Percentiles rank a stretch among this genome's conserved stretches.
Evolutionary conservation across 108 stramenopile species (phyloP).

Genomic region (Skeletonema tropicum): DNA sequence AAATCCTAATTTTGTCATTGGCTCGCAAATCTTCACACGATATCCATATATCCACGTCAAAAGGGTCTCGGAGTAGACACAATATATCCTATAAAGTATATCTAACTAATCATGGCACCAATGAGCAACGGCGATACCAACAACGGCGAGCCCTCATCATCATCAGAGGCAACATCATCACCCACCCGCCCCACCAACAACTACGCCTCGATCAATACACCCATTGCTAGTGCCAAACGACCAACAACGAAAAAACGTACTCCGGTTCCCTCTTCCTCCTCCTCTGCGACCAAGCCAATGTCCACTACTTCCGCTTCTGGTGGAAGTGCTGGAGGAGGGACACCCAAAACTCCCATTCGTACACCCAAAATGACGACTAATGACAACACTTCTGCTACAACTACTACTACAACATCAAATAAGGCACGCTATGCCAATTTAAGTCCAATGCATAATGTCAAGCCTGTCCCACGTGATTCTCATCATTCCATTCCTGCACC

Average conservation of each 20-base stretch:
- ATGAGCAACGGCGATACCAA: background rate
- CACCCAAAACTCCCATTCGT: conserved; percentile 20
- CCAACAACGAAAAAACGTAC: conserved; percentile 22
- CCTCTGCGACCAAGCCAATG: conserved; percentile 15
- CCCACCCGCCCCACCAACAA: conserved; percentile 40
- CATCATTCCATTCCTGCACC: background rate
- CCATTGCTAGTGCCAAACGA: conserved; percentile 72
- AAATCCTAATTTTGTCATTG: too few relatives aligned
- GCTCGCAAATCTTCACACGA: too few relatives aligned
- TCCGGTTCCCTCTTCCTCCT: too few relatives aligned
- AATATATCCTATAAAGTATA: too few relatives aligned
- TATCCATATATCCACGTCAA: too few relatives aligned
- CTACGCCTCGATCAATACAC: conserved; percentile 66
- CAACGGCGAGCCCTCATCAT: background rate
- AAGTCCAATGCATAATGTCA: conserved; percentile 77
- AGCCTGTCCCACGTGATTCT: conserved; percentile 47
- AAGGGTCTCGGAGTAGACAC: too few relatives aligned
- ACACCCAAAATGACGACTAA: conserved; percentile 15
- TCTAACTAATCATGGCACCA: too few relatives aligned
- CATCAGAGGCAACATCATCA: conserved; percentile 5
- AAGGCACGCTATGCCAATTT: conserved; percentile 32
- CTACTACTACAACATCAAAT: background rate
- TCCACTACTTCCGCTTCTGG: too few relatives aligned
- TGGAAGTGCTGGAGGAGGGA: conserved; percentile 7
- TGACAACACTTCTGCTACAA: too few relatives aligned